Evolutionary conservation across 2,329 filamentous ascomycete species (phyloP), one percentile per base, ranked within the genome.

Genomic region (Pseudogymnoascus sp.): DNA sequence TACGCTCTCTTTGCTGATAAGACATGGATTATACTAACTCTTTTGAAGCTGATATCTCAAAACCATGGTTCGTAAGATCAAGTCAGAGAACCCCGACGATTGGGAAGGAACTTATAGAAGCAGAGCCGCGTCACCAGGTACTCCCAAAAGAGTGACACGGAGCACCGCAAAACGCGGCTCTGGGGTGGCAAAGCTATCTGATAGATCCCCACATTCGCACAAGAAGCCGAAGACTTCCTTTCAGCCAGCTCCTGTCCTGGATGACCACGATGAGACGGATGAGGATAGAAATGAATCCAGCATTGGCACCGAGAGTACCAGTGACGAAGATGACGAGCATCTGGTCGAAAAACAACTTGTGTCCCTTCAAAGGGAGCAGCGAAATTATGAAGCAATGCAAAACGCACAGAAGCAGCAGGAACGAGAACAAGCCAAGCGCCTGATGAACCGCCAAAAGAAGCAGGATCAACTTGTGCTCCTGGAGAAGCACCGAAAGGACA

Each of bases 291-390:
- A 55, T 31, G 21, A 21, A 21, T 21, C 21, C 21, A 33, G n/a
- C 7, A 33, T n/a, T 18, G 48, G 45, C 13, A 27, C 13, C 37
- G 48, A 52, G 33, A 58, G 21, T 39, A 21, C 25, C 18, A 68
- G 59, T 36, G n/a, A 12, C 4, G 48, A 33, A 0, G 29, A 52
- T 15, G 45, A 55, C 18, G 48, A 55, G 9, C 13, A 31, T 15
- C n/a, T 55, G 7, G 48, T 55, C 12, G 5, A 18, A 55, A 15
- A 33, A n/a, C 48, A 55, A 29, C 29, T 55, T 8, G 29, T 10
- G 2, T 13, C 5, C 9, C n/a, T 33, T 33, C 48, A 55, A 33
- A 15, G 27, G 15, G 29, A 55, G n/a, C 8, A 33, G 5, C 27
- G 21, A 21, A 3, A 21, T 10, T 4, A 6, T 12, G 8, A 33